phyloP scores from a whole-genome alignment of 306 rosid species.

The Trifolium repens region DNA sequence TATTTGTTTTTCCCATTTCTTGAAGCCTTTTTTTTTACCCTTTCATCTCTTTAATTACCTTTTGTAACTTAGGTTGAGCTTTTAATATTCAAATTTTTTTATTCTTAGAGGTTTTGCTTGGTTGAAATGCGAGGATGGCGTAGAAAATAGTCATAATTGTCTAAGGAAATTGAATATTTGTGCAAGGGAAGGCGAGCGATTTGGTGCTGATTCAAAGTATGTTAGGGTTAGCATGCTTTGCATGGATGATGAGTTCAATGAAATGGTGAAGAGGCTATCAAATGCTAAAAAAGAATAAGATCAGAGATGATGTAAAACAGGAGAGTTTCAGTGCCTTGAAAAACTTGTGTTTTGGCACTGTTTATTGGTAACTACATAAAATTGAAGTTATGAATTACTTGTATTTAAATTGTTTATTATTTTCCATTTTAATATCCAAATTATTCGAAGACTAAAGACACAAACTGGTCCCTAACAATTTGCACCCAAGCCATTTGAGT shows the following conservation, averaged over 20 bases:
- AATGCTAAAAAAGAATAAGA: conserved; percentile 33
- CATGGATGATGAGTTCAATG: conserved; percentile 51
- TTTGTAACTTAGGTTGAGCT: neutral
- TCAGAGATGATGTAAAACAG: neutral
- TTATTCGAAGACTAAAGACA: too few species aligned
- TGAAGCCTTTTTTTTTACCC: neutral
- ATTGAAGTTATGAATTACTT: neutral
- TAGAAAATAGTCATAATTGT: conserved; percentile 51
- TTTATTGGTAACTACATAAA: neutral
- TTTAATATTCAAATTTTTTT: neutral
- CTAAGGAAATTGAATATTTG: conserved; percentile 50
- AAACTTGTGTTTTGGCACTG: conserved; percentile 1
- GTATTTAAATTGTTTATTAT: neutral
- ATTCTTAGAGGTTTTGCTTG: conserved; percentile 65
- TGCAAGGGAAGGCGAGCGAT: conserved; percentile 62
- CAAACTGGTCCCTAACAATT: too few species aligned
- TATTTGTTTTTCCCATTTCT: neutral
- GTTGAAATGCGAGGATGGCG: conserved; percentile 64
- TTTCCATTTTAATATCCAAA: neutral
- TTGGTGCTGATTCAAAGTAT: conserved; percentile 59
- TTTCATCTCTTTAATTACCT: neutral
- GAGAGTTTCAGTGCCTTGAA: neutral
- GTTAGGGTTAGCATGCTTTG: conserved; percentile 63
- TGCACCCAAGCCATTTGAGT: neutral
- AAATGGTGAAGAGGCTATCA: conserved; percentile 57